These are phyloP conservation scores for Kodamaea derodonti DNA, from an alignment of 1,139 yeast species.

Conservation along the genomic window DNA sequence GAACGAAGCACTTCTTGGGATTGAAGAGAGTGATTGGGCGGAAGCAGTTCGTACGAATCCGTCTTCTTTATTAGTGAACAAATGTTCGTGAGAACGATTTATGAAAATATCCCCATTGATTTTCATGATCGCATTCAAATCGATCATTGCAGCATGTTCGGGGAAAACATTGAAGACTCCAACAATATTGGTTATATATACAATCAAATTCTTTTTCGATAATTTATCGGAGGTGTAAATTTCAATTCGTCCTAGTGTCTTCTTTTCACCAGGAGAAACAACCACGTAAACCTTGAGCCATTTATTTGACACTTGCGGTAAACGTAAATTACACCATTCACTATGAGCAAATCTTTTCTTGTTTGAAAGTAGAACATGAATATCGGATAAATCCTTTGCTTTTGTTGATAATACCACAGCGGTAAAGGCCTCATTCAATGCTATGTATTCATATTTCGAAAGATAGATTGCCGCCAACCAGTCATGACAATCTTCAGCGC, in stretches of 20 bases:
- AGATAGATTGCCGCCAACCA: slow-evolving; percentile 48
- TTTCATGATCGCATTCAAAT: slow-evolving; percentile 50
- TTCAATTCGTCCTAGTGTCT: slow-evolving; percentile 45
- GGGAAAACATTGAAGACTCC: slow-evolving; percentile 52
- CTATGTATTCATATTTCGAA: slow-evolving; percentile 47
- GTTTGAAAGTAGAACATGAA: slow-evolving; percentile 47
- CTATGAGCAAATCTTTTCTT: slow-evolving; percentile 41
- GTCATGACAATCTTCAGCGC: slow-evolving; percentile 28
- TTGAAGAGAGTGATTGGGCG: slow-evolving; percentile 3
- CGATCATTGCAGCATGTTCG: slow-evolving; percentile 50
- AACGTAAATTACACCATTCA: slow-evolving; percentile 56
- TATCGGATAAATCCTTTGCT: slow-evolving; percentile 51
- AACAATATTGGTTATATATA: slow-evolving; percentile 39
- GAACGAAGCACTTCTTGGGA: slow-evolving; percentile 4
- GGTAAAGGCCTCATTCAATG: slow-evolving; percentile 53
- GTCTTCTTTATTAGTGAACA: slow-evolving; percentile 11
- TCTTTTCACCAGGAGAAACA: slow-evolving; percentile 38
- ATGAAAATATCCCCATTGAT: slow-evolving; percentile 48
- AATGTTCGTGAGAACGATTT: slow-evolving; percentile 36
- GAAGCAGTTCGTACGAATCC: slow-evolving; percentile 2
- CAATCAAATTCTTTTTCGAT: slow-evolving; percentile 43
- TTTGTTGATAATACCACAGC: slow-evolving; percentile 55
- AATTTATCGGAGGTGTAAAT: slow-evolving; percentile 41
- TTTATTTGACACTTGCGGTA: slow-evolving; percentile 52
- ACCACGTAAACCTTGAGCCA: slow-evolving; percentile 52